Evolutionary conservation across 345 rosid genomes (phyloP), one percentile per base, ranked within the genome.

Genomic region (Excoecaria cochinchinensis): DNA sequence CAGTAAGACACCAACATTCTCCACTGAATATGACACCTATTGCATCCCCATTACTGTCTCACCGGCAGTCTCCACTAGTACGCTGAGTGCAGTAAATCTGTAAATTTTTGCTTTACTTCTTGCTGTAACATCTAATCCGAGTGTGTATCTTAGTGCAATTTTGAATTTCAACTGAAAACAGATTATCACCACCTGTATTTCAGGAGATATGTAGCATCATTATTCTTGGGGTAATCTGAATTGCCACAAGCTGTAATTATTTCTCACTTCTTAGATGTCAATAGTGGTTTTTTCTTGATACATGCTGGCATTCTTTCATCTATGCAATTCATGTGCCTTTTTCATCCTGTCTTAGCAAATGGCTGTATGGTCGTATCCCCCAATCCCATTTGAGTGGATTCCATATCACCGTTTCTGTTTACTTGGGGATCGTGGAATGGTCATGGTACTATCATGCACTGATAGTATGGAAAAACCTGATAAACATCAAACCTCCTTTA

Each of bases 21-120:
- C 89, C 93, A 1, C 75, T 84, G 72, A 78, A 86, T 75, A 21
- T 80, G 72, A 87, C 90, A 3, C 92, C 95, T 0, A 64, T 38
- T 71, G 92, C 87, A 55, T 92, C 90, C 11, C 97, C 95, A 14
- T 78, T 92, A 84, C 88, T 82, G 38, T 62, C 85, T 47, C 86
- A 86, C 53, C 78, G 82, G 75, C 91, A 80, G 39, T 90, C 93
- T 78, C 93, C 90, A 14, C 86, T 85, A 62, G 80, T 77, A 25
- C 75, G 77, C 60, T 92, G 84, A 86, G 74, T 74, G 3, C 12
- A 36, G 58, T 8, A 6, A 64, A 6, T 39, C 64, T 80, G 82
- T 85, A 76, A 72, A 80, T 76, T 77, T 70, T 36, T 55, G 39
- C 16, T 25, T 56, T 40, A 21, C 71, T 58, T 57, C 6, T 17